Percentiles rank a stretch among this genome's conserved stretches.
phyloP scores from a whole-genome alignment of 345 rosid genomes.

The Chamaenerion angustifolium region DNA sequence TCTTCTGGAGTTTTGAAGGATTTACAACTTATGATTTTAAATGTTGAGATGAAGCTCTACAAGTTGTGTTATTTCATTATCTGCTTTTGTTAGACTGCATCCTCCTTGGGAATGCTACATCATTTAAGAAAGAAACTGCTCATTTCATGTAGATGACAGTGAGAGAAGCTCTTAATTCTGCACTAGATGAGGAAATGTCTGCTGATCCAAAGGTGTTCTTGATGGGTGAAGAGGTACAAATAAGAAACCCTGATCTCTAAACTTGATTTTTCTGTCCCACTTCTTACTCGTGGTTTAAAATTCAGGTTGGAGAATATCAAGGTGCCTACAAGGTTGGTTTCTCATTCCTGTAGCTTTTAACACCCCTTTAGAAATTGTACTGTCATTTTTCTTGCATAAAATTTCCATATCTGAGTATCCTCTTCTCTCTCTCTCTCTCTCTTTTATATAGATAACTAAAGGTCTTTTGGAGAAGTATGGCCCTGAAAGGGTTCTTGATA shows the following conservation, averaged over 20 bases:
- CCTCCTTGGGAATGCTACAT: no score
- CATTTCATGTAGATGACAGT: conserved; percentile 3
- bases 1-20: no score
- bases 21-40: no score
- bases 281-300: not conserved
- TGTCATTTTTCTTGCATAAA: not conserved
- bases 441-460: conserved; percentile 39
- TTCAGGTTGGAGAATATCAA: conserved; percentile 94
- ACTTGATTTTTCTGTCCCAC: not conserved
- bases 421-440: not conserved
- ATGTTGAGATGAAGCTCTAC: no score
- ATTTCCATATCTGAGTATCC: not conserved
- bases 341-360: not conserved
- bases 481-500: conserved; percentile 83
- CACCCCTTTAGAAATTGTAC: not conserved
- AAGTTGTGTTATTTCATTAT: no score
- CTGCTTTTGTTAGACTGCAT: no score
- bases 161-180: conserved; percentile 4
- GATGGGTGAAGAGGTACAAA: conserved; percentile 21
- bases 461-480: conserved; percentile 83
- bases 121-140: no score
- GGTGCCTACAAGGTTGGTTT: conserved; percentile 94
- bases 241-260: conserved; percentile 1
- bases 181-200: not conserved
- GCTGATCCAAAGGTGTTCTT: conserved; percentile 24